Conservation (phyloP, 2,329 filamentous ascomycete genomes). For the Trichoderma hamatum region DNA sequence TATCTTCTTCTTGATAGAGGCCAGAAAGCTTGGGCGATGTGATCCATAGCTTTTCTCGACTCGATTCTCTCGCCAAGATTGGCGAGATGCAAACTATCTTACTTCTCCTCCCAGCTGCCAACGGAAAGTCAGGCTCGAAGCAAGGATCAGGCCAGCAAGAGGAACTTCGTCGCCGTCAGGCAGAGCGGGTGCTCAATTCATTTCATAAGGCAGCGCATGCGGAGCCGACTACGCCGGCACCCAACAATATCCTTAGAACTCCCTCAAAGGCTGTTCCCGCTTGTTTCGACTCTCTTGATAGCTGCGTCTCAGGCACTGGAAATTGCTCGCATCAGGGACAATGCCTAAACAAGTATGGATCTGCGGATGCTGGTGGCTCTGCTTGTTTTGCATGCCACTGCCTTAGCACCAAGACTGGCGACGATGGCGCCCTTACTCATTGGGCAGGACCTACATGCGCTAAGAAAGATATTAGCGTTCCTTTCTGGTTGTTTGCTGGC, state of each 20-base stretch:
- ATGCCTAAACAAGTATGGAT: slow-evolving; percentile 69
- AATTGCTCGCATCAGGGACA: slow-evolving; percentile 81
- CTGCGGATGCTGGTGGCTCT: slow-evolving; percentile 45
- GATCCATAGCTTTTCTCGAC: slow-evolving; percentile 48
- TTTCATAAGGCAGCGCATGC: slow-evolving; percentile 37
- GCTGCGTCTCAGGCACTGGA: slow-evolving; percentile 70
- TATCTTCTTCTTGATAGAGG: slow-evolving; percentile 38
- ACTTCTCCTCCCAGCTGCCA: slow-evolving; percentile 56
- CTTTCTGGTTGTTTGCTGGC: slow-evolving; percentile 84
- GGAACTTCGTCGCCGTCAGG: slow-evolving; percentile 53
- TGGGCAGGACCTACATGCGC: slow-evolving; percentile 89
- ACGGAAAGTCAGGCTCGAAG: slow-evolving; percentile 41
- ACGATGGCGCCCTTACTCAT: slow-evolving; percentile 64
- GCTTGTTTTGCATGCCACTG: slow-evolving; percentile 83
- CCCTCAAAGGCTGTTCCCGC: slow-evolving; percentile 58
- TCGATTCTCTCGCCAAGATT: slow-evolving; percentile 49
- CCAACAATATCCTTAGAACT: slow-evolving; percentile 43
- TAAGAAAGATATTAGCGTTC: slow-evolving; percentile 86
- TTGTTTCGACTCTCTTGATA: slow-evolving; percentile 73
- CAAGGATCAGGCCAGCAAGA: slow-evolving; percentile 47
- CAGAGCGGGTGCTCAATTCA: slow-evolving; percentile 51
- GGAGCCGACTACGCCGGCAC: slow-evolving; percentile 34
- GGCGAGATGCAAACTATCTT: slow-evolving; percentile 60
- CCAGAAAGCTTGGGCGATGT: slow-evolving; percentile 49
- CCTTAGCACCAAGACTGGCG: slow-evolving; percentile 55